Conservation (phyloP, 345 rosid species). For the Schrenkiella parvula region DNA sequence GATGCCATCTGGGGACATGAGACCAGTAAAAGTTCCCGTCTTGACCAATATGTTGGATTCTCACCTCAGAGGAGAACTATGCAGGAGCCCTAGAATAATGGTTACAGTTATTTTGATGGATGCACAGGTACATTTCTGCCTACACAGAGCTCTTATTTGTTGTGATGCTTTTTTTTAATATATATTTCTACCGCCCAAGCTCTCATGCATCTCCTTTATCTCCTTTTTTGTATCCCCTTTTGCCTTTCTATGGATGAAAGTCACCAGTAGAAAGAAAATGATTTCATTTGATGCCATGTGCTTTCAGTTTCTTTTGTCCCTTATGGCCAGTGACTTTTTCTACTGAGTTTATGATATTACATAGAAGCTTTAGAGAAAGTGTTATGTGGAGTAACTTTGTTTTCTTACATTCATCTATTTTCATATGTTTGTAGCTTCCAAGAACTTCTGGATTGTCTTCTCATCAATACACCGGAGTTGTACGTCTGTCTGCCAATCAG, state of each 20-base stretch:
- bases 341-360: slow-evolving; percentile 1
- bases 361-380: slow-evolving; percentile 15
- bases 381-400: slow-evolving; percentile 11
- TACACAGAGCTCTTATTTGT: background rate
- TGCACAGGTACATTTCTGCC: slow-evolving; percentile 56
- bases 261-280: background rate
- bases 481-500: slow-evolving; percentile 52
- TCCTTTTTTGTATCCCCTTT: background rate
- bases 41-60: slow-evolving; percentile 81
- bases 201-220: background rate
- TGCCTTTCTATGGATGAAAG: background rate
- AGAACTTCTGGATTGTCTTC: slow-evolving; percentile 56
- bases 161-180: background rate
- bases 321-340: background rate
- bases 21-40: slow-evolving; percentile 86
- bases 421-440: slow-evolving; percentile 55
- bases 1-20: slow-evolving; percentile 91
- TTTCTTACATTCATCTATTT: slow-evolving; percentile 18
- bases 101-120: slow-evolving; percentile 69
- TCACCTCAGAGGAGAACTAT: slow-evolving; percentile 58
- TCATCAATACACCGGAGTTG: slow-evolving; percentile 56
- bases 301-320: background rate
- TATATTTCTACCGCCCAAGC: background rate
- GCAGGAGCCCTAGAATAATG: slow-evolving; percentile 52
- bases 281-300: background rate